phyloP scores from a whole-genome alignment of 2,329 filamentous ascomycete genomes.

The Phyllosticta ampelicida region DNA sequence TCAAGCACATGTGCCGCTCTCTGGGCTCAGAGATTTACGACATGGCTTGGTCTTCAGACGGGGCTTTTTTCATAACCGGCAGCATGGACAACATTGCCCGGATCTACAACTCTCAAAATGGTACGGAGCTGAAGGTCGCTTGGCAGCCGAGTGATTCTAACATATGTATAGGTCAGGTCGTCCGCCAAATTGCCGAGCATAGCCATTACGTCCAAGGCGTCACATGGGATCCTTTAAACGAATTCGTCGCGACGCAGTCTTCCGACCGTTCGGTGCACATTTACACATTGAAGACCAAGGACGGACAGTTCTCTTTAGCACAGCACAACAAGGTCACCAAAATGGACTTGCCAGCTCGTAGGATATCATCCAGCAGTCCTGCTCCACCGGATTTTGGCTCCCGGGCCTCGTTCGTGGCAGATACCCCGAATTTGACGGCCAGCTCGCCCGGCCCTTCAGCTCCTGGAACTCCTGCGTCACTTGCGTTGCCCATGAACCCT shows the following conservation, averaged over 20 bases:
- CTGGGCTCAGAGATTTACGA: constrained; percentile 96
- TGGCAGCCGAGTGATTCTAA: constrained; percentile 51
- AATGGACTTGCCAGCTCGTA: constrained; percentile 84
- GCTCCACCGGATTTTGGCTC: constrained; percentile 72
- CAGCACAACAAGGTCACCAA: constrained; percentile 74
- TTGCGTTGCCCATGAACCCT: constrained; percentile 91
- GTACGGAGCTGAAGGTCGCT: constrained; percentile 75
- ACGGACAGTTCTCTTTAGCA: constrained; percentile 80
- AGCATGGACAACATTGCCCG: constrained; percentile 98
- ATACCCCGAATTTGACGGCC: constrained; percentile 45
- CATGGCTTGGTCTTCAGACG: constrained; percentile 97
- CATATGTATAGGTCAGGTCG: constrained; percentile 54
- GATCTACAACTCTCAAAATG: constrained; percentile 90
- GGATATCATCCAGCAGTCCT: constrained; percentile 85
- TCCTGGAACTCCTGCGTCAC: constrained; percentile 83
- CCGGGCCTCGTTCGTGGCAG: constrained; percentile 52
- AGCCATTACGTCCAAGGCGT: constrained; percentile 98
- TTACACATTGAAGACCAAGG: constrained; percentile 91
- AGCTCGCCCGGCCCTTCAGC: constrained; percentile 84
- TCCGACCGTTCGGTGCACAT: constrained; percentile 97
- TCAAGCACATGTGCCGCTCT: constrained; percentile 95
- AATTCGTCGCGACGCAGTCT: constrained; percentile 96
- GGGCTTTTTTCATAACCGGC: constrained; percentile 88
- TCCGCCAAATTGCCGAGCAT: constrained; percentile 92
- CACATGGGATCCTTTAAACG: constrained; percentile 95